A percentile compares a stretch with the other conserved stretches of the same genome.
Evolutionary conservation across 352 stramenopile species (phyloP).

Genomic region (Globisporangium spinosum): DNA sequence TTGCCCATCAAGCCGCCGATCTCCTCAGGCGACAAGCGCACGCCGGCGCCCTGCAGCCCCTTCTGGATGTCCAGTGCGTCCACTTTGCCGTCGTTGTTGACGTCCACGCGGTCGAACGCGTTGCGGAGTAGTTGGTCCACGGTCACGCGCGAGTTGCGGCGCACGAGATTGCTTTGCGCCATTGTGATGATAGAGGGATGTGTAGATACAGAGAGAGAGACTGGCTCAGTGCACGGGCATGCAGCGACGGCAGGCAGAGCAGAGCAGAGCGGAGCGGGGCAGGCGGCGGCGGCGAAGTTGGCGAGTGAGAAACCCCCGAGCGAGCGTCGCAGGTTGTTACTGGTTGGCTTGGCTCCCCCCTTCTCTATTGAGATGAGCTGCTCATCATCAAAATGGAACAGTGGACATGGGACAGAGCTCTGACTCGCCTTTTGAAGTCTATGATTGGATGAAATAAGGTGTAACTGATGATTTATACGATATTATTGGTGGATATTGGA

Average conservation of each 20-base stretch:
- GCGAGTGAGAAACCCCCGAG: slow-evolving; percentile 7
- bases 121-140: slow-evolving; percentile 72
- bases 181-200: slow-evolving; percentile 11
- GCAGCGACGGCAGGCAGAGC: slow-evolving; percentile 1
- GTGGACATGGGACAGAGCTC: slow-evolving; percentile 3
- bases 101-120: slow-evolving; percentile 71
- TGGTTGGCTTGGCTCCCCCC: background rate
- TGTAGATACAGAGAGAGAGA: background rate
- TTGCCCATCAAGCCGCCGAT: slow-evolving; percentile 54
- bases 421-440: background rate
- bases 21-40: slow-evolving; percentile 59
- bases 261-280: background rate
- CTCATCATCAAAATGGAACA: slow-evolving; percentile 4
- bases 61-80: slow-evolving; percentile 73
- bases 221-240: slow-evolving; percentile 5
- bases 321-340: background rate
- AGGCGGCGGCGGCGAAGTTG: slow-evolving; percentile 1
- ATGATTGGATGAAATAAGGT: background rate
- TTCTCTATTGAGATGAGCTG: background rate
- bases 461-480: background rate
- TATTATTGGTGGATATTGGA: slow-evolving; percentile 1
- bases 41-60: slow-evolving; percentile 54
- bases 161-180: slow-evolving; percentile 41
- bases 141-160: slow-evolving; percentile 74
- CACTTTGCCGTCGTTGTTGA: slow-evolving; percentile 65